phyloP scores from a whole-genome alignment of 2,329 filamentous ascomycete genomes.

The Claviceps purpurea region DNA sequence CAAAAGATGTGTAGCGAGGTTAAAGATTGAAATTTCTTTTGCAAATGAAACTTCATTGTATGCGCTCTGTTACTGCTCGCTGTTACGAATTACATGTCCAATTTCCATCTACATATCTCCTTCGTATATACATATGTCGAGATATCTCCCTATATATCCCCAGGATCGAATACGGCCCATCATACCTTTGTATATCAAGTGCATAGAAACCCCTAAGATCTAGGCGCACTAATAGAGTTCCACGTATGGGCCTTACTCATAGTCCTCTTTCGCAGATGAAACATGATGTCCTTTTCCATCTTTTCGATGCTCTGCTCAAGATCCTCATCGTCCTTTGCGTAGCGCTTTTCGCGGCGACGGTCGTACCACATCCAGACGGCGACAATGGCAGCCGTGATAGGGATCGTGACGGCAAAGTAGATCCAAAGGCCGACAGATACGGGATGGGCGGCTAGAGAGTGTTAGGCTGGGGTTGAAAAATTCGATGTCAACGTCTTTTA shows the following conservation, averaged over 20 bases:
- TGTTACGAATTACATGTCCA: too few species aligned
- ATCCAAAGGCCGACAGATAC: conserved; percentile 45
- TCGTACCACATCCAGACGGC: conserved; percentile 42
- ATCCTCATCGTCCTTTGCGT: conserved; percentile 34
- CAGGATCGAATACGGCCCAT: too few species aligned
- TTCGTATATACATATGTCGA: too few species aligned
- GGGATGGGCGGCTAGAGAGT: conserved; percentile 18
- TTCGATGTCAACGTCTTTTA: too few species aligned
- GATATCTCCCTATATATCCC: too few species aligned
- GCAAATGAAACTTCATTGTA: too few species aligned
- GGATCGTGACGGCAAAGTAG: conserved; percentile 48
- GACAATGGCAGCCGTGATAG: conserved; percentile 42
- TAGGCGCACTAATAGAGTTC: conserved; percentile 25
- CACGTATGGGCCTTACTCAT: conserved; percentile 43
- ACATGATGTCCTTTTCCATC: conserved; percentile 45
- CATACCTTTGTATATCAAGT: too few species aligned
- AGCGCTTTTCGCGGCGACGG: conserved; percentile 32
- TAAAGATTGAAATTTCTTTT: too few species aligned
- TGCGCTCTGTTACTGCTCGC: too few species aligned
- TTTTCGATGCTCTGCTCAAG: conserved; percentile 40
- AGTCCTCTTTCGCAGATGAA: conserved; percentile 40
- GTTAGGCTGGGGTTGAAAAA: conserved; percentile 1
- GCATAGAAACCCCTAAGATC: too few species aligned
- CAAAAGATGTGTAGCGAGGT: too few species aligned
- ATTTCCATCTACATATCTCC: too few species aligned